These are phyloP conservation scores for Penicillium brevicompactum DNA, from an alignment of 2,329 filamentous ascomycete species.

Conservation along the genomic window DNA sequence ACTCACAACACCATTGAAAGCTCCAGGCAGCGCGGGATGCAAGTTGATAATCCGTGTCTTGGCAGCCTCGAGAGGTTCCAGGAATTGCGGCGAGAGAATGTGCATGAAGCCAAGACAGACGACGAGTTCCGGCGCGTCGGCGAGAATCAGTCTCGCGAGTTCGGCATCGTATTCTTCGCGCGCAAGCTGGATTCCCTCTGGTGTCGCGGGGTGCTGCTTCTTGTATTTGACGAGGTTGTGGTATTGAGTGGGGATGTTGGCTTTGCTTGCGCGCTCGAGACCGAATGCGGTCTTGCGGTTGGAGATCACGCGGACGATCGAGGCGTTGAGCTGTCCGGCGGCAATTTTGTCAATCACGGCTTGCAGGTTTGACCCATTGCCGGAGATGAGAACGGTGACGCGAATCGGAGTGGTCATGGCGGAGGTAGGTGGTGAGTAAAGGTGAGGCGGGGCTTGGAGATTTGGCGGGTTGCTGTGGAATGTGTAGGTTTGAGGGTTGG, in stretches of 20 bases:
- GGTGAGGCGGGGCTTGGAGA: background rate
- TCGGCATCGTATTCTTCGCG: slow-evolving; percentile 74
- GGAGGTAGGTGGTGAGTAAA: background rate
- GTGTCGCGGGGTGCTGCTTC: slow-evolving; percentile 63
- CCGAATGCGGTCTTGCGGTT: slow-evolving; percentile 67
- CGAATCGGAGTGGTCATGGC: slow-evolving; percentile 44
- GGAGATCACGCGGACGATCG: slow-evolving; percentile 66
- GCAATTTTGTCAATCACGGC: slow-evolving; percentile 68
- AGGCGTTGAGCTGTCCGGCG: slow-evolving; percentile 51
- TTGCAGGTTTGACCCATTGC: slow-evolving; percentile 77
- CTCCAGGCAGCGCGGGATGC: slow-evolving; percentile 73
- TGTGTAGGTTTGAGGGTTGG: no score
- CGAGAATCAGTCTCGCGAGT: slow-evolving; percentile 68
- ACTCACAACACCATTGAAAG: slow-evolving; percentile 70
- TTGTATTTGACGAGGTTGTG: slow-evolving; percentile 81
- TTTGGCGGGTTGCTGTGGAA: background rate
- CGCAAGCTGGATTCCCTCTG: slow-evolving; percentile 53
- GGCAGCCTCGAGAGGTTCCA: slow-evolving; percentile 65
- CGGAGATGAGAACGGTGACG: slow-evolving; percentile 70
- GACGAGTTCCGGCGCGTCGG: slow-evolving; percentile 69
- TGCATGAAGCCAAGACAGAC: slow-evolving; percentile 89
- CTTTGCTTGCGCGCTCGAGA: slow-evolving; percentile 61
- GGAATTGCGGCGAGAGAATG: slow-evolving; percentile 70
- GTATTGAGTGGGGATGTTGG: slow-evolving; percentile 71
- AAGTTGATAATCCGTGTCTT: slow-evolving; percentile 76